phyloP scores from a whole-genome alignment of 768 basidiomycete genomes.

The Lactarius deliciosus region DNA sequence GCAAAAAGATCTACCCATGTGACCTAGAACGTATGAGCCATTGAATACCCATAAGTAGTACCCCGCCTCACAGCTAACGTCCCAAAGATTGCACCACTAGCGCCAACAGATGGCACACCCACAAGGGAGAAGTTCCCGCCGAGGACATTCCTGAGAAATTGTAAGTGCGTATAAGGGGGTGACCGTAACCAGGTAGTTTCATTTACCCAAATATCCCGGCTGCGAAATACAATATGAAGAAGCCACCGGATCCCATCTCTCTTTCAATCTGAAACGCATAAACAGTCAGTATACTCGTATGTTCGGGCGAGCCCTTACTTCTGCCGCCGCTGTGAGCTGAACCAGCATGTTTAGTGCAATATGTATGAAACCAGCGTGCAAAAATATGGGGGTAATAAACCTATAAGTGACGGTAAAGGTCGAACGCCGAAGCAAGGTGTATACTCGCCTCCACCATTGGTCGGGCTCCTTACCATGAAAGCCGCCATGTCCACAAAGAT shows the following conservation, averaged over 20 bases:
- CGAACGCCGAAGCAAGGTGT: neutral
- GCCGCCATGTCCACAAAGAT: conserved; percentile 89
- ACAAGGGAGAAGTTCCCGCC: conserved; percentile 93
- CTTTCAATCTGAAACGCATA: conserved; percentile 62
- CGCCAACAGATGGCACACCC: conserved; percentile 86
- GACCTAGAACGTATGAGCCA: conserved; percentile 42
- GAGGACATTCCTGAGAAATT: conserved; percentile 62
- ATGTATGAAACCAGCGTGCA: conserved; percentile 97
- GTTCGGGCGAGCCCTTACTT: conserved; percentile 43
- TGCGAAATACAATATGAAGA: conserved; percentile 82
- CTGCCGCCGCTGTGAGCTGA: conserved; percentile 75
- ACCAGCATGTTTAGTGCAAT: conserved; percentile 87
- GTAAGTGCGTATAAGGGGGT: neutral
- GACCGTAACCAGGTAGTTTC: neutral
- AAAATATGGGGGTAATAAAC: conserved; percentile 59
- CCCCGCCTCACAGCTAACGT: conserved; percentile 61
- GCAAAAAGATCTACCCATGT: conserved; percentile 88
- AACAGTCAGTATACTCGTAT: conserved; percentile 6
- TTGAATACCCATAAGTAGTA: conserved; percentile 12
- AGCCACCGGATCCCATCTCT: conserved; percentile 88
- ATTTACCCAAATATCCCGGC: conserved; percentile 89
- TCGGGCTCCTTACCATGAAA: conserved; percentile 47
- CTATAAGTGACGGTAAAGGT: conserved; percentile 39
- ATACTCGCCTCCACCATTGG: conserved; percentile 53
- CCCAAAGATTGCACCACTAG: conserved; percentile 91